These are phyloP conservation scores for Phanerochaete carnosa DNA, from an alignment of 768 basidiomycete genomes.

Conservation along the genomic window DNA sequence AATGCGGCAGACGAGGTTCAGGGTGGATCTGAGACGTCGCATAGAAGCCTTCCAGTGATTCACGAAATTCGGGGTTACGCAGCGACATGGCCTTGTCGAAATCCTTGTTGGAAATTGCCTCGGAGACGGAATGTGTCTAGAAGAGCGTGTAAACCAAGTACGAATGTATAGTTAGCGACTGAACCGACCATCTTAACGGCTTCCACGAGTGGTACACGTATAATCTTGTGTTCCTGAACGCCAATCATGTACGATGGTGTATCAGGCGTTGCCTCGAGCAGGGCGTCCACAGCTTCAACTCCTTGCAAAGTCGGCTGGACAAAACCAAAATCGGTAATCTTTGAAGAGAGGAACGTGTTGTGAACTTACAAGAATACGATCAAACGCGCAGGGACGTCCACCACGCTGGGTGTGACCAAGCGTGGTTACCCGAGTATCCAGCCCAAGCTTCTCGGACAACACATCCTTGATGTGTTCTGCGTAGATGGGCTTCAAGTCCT, in stretches of 20 bases:
- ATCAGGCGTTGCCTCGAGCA: constrained; percentile 81
- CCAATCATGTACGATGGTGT: constrained; percentile 99
- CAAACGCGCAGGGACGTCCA: constrained; percentile 88
- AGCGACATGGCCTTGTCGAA: constrained; percentile 85
- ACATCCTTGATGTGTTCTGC: constrained; percentile 91
- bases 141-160: background rate
- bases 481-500: constrained; percentile 84
- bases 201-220: constrained; percentile 84
- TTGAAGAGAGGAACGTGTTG: background rate
- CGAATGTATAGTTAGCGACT: background rate
- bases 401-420: constrained; percentile 97
- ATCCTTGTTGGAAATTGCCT: constrained; percentile 78
- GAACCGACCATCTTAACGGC: constrained; percentile 78
- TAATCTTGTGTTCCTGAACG: constrained; percentile 92
- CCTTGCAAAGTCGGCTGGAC: constrained; percentile 92
- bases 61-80: constrained; percentile 88
- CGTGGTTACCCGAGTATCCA: constrained; percentile 95
- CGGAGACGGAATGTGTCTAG: constrained; percentile 83
- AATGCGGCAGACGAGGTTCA: constrained; percentile 28
- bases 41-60: constrained; percentile 82
- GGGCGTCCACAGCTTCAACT: constrained; percentile 85
- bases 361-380: constrained; percentile 79
- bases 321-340: background rate
- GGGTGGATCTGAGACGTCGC: constrained; percentile 62
- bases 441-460: constrained; percentile 77